These are phyloP conservation scores for Parietichytrium sp. DNA, from an alignment of 108 stramenopile genomes.

Conservation along the genomic window DNA sequence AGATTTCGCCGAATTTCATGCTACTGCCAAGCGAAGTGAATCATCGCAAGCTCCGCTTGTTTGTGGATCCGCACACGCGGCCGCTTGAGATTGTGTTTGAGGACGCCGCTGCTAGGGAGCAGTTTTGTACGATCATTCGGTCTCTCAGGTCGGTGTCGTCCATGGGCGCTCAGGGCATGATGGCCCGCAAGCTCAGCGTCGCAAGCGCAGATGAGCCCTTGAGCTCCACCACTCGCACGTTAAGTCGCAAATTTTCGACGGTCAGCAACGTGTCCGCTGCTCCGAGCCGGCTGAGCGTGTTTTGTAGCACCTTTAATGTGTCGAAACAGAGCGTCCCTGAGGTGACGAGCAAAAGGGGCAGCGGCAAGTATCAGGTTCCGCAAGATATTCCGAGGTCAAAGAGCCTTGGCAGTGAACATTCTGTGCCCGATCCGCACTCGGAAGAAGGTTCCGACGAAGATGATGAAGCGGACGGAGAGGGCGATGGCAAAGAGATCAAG, in stretches of 20 bases:
- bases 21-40: neutral
- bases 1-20: neutral
- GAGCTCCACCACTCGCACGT: neutral
- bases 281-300: neutral
- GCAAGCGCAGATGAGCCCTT: neutral
- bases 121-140: neutral
- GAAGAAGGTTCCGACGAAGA: too few relatives aligned
- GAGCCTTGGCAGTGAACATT: too few relatives aligned
- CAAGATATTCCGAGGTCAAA: too few relatives aligned
- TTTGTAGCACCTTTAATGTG: conserved; percentile 10
- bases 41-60: neutral
- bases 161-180: too few relatives aligned
- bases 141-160: neutral
- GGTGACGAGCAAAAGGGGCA: too few relatives aligned
- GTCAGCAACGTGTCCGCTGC: neutral
- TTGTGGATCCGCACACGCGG: neutral
- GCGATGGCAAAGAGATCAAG: too few relatives aligned
- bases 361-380: too few relatives aligned
- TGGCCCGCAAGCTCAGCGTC: too few relatives aligned
- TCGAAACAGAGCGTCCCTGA: neutral
- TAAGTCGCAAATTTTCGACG: too few relatives aligned
- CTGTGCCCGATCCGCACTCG: too few relatives aligned
- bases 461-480: too few relatives aligned
- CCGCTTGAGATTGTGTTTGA: neutral
- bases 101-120: neutral